These are phyloP conservation scores for Talaromyces sp. DNA, from an alignment of 2,329 filamentous ascomycete genomes.

Conservation along the genomic window DNA sequence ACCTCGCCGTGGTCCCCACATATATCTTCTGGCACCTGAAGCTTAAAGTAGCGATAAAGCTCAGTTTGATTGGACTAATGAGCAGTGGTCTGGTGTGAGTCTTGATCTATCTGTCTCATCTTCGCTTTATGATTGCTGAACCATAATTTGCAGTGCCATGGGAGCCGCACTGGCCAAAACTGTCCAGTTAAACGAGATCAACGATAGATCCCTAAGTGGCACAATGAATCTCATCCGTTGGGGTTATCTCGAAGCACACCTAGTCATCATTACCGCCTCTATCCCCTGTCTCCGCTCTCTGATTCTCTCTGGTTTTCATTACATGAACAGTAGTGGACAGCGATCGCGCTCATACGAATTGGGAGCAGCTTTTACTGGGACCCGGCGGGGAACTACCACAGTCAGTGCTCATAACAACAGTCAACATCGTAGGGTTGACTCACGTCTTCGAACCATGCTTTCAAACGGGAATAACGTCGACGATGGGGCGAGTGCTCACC, in stretches of 20 bases:
- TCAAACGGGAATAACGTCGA: neutral
- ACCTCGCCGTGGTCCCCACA: constrained; percentile 26
- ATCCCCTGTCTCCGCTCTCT: constrained; percentile 29
- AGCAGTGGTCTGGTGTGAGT: constrained; percentile 33
- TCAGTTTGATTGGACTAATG: constrained; percentile 28
- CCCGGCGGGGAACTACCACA: neutral
- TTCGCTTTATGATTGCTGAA: neutral
- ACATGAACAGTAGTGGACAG: constrained; percentile 2
- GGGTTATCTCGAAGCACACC: constrained; percentile 26
- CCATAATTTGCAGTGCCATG: constrained; percentile 22
- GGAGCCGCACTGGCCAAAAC: constrained; percentile 26
- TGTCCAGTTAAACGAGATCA: constrained; percentile 18
- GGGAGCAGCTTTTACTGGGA: neutral
- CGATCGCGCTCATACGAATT: constrained; percentile 2
- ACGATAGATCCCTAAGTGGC: constrained; percentile 11
- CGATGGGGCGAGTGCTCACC: neutral
- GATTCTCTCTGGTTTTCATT: constrained; percentile 14
- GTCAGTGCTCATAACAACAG: constrained; percentile 4
- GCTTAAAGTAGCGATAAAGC: constrained; percentile 27
- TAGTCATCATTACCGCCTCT: constrained; percentile 32
- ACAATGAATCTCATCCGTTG: constrained; percentile 28
- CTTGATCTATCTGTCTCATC: neutral
- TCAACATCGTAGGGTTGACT: neutral
- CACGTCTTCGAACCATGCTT: constrained; percentile 3
- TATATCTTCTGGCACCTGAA: constrained; percentile 34